phyloP scores from a whole-genome alignment of 2,329 filamentous ascomycete species.

The Alternaria sp. region DNA sequence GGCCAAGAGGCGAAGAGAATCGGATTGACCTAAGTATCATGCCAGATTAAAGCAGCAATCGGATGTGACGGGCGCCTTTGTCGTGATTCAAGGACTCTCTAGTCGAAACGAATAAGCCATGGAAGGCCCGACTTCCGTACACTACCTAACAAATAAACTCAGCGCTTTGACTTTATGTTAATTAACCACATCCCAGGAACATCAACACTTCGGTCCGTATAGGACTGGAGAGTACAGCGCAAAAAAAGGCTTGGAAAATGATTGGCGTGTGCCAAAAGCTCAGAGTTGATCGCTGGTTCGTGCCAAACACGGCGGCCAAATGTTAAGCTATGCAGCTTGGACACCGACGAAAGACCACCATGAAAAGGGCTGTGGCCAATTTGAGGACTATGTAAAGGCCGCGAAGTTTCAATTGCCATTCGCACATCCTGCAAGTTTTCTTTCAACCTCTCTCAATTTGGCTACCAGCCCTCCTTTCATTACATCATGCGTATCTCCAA shows the following conservation, averaged over 20 bases:
- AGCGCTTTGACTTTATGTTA: slow-evolving; percentile 6
- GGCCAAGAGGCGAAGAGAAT: slow-evolving; percentile 6
- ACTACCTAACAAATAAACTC: slow-evolving; percentile 16
- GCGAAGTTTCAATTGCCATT: not conserved
- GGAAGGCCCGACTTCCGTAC: slow-evolving; percentile 13
- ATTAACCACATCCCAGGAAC: slow-evolving; percentile 5
- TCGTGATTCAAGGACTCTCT: slow-evolving; percentile 5
- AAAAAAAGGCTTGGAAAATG: not conserved
- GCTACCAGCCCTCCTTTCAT: slow-evolving; percentile 33
- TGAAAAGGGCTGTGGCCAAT: not conserved
- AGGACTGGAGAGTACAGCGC: not conserved
- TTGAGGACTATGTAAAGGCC: slow-evolving; percentile 5
- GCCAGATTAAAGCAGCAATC: slow-evolving; percentile 4
- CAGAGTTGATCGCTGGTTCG: slow-evolving; percentile 9
- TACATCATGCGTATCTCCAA: slow-evolving; percentile 35
- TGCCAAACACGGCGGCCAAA: slow-evolving; percentile 18
- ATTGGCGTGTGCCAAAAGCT: not conserved
- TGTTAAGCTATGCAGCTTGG: slow-evolving; percentile 17
- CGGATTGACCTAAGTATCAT: slow-evolving; percentile 2
- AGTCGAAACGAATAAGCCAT: slow-evolving; percentile 14
- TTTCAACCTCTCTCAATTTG: slow-evolving; percentile 15
- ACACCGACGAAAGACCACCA: slow-evolving; percentile 16
- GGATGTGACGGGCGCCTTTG: slow-evolving; percentile 4
- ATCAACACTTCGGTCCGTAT: slow-evolving; percentile 15
- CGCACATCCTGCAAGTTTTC: slow-evolving; percentile 5